Conservation (phyloP, 345 rosid species). For the Physaria fendleri region DNA sequence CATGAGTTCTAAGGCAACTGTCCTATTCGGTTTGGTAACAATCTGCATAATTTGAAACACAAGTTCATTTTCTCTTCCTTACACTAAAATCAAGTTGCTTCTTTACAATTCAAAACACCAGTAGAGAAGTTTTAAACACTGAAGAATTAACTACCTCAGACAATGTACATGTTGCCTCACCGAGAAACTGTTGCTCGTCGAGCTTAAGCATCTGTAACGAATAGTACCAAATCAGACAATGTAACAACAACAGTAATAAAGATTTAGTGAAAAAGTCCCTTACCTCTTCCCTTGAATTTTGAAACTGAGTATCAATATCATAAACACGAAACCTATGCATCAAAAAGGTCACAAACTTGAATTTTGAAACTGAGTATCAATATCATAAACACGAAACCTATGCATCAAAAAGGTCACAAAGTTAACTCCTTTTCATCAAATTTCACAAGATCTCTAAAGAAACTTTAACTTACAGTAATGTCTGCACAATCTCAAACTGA, state of each 20-base stretch:
- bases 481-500: slow-evolving; percentile 77
- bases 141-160: slow-evolving; percentile 61
- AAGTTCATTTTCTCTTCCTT: too few relatives aligned
- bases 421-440: neutral
- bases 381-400: slow-evolving; percentile 76
- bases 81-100: neutral
- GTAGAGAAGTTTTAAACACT: neutral
- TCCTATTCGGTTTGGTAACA: slow-evolving; percentile 49
- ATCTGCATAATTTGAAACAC: slow-evolving; percentile 44
- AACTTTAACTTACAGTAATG: slow-evolving; percentile 77
- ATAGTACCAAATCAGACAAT: too few relatives aligned
- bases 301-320: slow-evolving; percentile 82
- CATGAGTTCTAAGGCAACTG: slow-evolving; percentile 50
- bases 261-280: too few relatives aligned
- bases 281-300: too few relatives aligned
- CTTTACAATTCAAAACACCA: neutral
- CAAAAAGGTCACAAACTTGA: neutral
- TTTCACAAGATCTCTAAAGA: neutral
- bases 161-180: slow-evolving; percentile 66
- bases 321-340: slow-evolving; percentile 56
- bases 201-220: too few relatives aligned
- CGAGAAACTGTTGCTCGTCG: slow-evolving; percentile 60
- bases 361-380: slow-evolving; percentile 81
- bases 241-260: too few relatives aligned
- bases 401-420: neutral